Evolutionary conservation across 257 asterid species (phyloP).

Genomic region (Forsythia viridissima): DNA sequence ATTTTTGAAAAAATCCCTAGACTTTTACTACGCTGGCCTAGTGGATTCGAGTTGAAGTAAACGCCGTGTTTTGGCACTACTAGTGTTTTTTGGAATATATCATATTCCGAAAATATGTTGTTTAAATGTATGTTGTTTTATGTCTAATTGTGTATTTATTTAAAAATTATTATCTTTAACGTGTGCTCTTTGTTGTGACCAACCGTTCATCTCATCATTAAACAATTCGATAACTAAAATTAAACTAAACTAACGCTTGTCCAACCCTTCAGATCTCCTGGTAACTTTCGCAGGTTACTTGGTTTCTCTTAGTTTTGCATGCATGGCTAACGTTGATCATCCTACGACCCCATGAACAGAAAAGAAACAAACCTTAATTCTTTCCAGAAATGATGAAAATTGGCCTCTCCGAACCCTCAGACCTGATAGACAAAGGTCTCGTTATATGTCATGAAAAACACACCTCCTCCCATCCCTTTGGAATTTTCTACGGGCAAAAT

Average conservation of each 20-base stretch:
- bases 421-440: conserved; percentile 3
- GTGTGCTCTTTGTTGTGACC: background rate
- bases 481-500: conserved; percentile 77
- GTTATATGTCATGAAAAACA: conserved; percentile 38
- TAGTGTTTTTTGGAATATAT: too few species aligned
- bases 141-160: too few species aligned
- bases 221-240: background rate
- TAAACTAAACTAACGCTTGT: conserved; percentile 27
- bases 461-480: conserved; percentile 36
- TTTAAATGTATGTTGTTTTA: too few species aligned
- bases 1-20: too few species aligned
- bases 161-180: too few species aligned
- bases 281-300: conserved; percentile 20
- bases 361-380: background rate
- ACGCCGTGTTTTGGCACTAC: too few species aligned
- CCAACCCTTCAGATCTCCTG: conserved; percentile 35
- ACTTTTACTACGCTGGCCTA: too few species aligned
- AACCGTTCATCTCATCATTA: background rate
- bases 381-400: conserved; percentile 10
- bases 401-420: background rate
- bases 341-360: conserved; percentile 13
- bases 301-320: conserved; percentile 1
- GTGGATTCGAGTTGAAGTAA: too few species aligned
- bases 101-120: too few species aligned
- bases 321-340: conserved; percentile 9